phyloP scores from a whole-genome alignment of 768 basidiomycete species.

The Suillus plorans region DNA sequence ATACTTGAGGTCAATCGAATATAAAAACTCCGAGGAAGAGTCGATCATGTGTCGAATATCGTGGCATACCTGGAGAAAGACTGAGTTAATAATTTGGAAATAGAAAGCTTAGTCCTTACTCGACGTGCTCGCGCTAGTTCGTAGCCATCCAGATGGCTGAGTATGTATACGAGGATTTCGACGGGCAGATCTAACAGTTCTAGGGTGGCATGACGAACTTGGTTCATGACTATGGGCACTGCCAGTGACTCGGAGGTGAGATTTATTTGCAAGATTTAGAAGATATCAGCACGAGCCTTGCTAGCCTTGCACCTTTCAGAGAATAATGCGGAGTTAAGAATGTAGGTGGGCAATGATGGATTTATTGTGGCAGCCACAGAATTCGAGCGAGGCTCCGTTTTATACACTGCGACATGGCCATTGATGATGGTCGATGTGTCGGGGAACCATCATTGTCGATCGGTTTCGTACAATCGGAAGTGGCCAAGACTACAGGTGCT shows the following conservation, averaged over 20 bases:
- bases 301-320: background rate
- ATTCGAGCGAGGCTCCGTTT: no score
- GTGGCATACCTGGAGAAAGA: background rate
- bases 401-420: no score
- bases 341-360: no score
- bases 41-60: background rate
- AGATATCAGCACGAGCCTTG: background rate
- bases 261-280: background rate
- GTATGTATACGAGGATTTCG: background rate
- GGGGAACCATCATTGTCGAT: background rate
- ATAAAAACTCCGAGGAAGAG: background rate
- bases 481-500: no score
- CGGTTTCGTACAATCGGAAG: background rate
- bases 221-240: background rate
- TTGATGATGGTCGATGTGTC: background rate
- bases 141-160: background rate
- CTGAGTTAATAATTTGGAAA: no score
- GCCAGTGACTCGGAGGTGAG: background rate
- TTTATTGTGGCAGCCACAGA: no score
- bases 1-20: background rate
- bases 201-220: background rate
- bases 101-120: background rate
- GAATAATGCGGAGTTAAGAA: background rate
- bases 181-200: background rate
- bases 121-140: background rate